Base-by-base conservation (phyloP, 1,284 basidiomycete species). In the Macrocystidia cucumis region DNA sequence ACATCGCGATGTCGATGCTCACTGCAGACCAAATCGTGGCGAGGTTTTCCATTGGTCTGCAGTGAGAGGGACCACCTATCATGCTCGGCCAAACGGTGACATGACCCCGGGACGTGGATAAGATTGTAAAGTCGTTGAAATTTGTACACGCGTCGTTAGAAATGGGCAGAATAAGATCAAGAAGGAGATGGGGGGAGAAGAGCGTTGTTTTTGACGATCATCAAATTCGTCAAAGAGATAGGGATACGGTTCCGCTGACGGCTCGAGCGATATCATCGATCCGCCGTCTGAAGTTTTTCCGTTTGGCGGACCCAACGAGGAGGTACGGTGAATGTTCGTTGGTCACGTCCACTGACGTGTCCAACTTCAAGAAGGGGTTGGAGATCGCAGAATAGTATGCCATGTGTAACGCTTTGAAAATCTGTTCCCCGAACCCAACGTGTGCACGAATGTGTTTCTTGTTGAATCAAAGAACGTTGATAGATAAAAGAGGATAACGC, bases 321-420 rank as follows among this genome's bases (percentile, higher is more conserved):
- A 80, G 62, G 31, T 75, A 65, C 6, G 69, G 62, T 0, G 67
- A 58, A 37, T 72, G 70, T 39, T 84, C 81, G 39, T 60, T 60
- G 12, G 54, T 51, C 2, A 58, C 53, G 31, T 76, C 78, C 7
- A 56, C 52, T 1, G 66, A 56, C 14, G 64, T 54, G 40, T 76
- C 67, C 13, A 84, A 61, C 40, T 69, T 76, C 36, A 88, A 62
- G 56, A 89, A 88, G 1, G 85, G 86, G 48, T 89, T 89, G 27
- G 81, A 78, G 32, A 84, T 69, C 11, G 85, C 71, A 17, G 71
- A 69, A 44, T 83, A 83, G 54, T 88, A 87, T 1, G 83, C 83
- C 63, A 82, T 80, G 49, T 89, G 86, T 33, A 89, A 55, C 2
- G 86, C 82, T 51, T 79, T 84, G 65, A 86, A 88, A 12, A 83